Conservation (phyloP, 2,329 filamentous ascomycete species). For the Huntiella abstrusa region DNA sequence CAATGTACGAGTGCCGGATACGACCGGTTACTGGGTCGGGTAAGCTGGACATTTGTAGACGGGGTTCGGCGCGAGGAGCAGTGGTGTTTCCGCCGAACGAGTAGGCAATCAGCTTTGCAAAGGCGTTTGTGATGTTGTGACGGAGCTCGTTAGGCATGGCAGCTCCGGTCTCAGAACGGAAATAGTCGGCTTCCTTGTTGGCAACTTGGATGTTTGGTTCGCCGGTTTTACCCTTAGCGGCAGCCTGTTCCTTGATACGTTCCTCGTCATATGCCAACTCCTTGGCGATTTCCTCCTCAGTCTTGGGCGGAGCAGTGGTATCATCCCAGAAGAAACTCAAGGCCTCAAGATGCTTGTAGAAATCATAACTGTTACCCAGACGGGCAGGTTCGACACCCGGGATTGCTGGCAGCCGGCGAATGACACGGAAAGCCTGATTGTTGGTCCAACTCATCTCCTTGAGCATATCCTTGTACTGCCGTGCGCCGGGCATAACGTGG, state of each 20-base stretch:
- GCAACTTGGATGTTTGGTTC: constrained; percentile 1
- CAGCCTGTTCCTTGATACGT: neutral
- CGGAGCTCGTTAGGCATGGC: constrained; percentile 40
- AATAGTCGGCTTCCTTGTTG: constrained; percentile 14
- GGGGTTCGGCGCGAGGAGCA: constrained; percentile 36
- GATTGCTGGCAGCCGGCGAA: constrained; percentile 36
- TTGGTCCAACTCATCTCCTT: constrained; percentile 38
- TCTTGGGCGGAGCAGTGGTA: constrained; percentile 23
- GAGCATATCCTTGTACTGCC: constrained; percentile 38
- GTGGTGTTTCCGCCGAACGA: constrained; percentile 46
- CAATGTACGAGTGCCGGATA: constrained; percentile 33
- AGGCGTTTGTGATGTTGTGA: constrained; percentile 36
- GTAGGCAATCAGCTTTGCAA: constrained; percentile 45
- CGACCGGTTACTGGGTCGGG: constrained; percentile 14
- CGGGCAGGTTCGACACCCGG: constrained; percentile 34
- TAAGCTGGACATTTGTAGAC: constrained; percentile 32
- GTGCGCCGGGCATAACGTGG: constrained; percentile 35
- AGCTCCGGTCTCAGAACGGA: constrained; percentile 31
- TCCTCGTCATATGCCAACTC: constrained; percentile 3
- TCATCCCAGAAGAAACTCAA: constrained; percentile 45
- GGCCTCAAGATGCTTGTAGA: constrained; percentile 42
- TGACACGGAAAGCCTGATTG: constrained; percentile 39
- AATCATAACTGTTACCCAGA: constrained; percentile 46
- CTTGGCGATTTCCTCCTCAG: constrained; percentile 12
- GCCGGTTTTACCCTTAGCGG: neutral